Conservation (phyloP, 2,329 filamentous ascomycete species). For the Didymella keratinophila region DNA sequence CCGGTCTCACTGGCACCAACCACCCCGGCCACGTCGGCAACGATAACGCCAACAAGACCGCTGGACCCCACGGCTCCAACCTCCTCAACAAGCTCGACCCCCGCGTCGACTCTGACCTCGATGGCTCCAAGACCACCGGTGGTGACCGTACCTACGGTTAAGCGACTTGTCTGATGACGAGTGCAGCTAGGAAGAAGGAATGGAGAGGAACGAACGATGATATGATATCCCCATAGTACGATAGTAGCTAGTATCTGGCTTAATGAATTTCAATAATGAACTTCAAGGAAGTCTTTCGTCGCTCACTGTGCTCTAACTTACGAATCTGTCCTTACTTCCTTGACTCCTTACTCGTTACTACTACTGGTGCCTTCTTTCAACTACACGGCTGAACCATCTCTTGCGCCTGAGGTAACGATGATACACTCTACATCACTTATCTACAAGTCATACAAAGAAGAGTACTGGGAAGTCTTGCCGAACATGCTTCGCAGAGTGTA, state of each 20-base stretch:
- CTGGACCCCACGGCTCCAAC: slow-evolving; percentile 47
- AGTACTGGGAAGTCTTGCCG: no score
- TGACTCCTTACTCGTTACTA: no score
- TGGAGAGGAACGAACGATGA: slow-evolving; percentile 18
- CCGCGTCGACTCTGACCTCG: slow-evolving; percentile 47
- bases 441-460: no score
- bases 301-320: no score
- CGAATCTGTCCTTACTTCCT: no score
- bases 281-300: no score
- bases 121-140: slow-evolving; percentile 43
- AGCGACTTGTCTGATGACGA: slow-evolving; percentile 16
- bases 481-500: no score
- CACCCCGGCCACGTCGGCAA: slow-evolving; percentile 27
- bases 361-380: no score
- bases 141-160: slow-evolving; percentile 38
- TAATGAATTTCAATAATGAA: slow-evolving; percentile 18
- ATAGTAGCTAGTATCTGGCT: slow-evolving; percentile 14
- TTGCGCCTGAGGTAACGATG: no score
- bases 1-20: slow-evolving; percentile 22
- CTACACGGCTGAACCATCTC: no score
- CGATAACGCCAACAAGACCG: slow-evolving; percentile 40
- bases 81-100: slow-evolving; percentile 49
- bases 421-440: no score
- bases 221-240: slow-evolving; percentile 22
- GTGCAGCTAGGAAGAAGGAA: slow-evolving; percentile 14